Evolutionary conservation across 169 alveolate genomes (phyloP).

Genomic region (Plasmodium berghei): DNA sequence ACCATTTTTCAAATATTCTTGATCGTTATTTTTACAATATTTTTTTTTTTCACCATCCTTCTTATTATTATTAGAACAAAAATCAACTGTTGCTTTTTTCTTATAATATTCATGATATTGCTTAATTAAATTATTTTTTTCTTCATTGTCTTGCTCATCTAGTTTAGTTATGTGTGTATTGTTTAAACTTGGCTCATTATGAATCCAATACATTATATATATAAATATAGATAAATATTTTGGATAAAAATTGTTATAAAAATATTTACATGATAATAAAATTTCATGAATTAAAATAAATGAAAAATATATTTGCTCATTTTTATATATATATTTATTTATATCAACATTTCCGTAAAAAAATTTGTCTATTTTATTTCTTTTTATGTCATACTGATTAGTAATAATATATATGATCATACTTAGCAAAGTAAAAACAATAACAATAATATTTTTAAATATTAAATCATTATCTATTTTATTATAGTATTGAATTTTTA

Average conservation of each 20-base stretch:
- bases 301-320: conserved; percentile 53
- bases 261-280: conserved; percentile 44
- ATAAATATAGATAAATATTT: conserved; percentile 51
- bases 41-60: neutral
- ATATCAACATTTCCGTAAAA: conserved; percentile 35
- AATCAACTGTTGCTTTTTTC: conserved; percentile 1
- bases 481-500: conserved; percentile 47
- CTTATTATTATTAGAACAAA: neutral
- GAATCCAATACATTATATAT: conserved; percentile 40
- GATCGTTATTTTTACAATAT: neutral
- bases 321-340: conserved; percentile 44
- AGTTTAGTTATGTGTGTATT: conserved; percentile 3
- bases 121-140: conserved; percentile 22
- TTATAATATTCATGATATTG: conserved; percentile 52
- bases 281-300: conserved; percentile 44
- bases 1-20: neutral
- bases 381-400: conserved; percentile 29
- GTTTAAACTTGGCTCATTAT: conserved; percentile 24
- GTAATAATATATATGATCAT: conserved; percentile 17
- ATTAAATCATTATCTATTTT: conserved; percentile 33
- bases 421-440: conserved; percentile 41
- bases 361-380: conserved; percentile 12
- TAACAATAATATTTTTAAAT: conserved; percentile 38
- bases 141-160: conserved; percentile 23
- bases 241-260: conserved; percentile 21